Percentiles rank a stretch among this genome's conserved stretches.
phyloP scores from a whole-genome alignment of 2,329 filamentous ascomycete genomes.

The Hypomyces perniciosus region DNA sequence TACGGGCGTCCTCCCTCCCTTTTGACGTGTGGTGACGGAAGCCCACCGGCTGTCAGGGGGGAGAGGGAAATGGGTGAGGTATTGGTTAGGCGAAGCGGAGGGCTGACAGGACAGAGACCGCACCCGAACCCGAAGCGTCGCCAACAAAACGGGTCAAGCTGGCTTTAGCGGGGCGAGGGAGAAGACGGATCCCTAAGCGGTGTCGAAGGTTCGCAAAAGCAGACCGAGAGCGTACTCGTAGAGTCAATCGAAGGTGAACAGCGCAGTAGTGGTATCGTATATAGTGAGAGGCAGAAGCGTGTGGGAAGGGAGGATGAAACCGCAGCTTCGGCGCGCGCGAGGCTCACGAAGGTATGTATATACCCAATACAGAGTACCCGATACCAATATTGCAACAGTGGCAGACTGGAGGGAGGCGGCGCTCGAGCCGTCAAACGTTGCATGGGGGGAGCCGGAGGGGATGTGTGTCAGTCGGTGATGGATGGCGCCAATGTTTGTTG shows the following conservation, averaged over 20 bases:
- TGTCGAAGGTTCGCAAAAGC: too few species aligned
- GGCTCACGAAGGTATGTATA: too few species aligned
- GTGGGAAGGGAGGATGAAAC: too few species aligned
- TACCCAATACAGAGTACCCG: too few species aligned
- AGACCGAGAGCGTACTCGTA: too few species aligned
- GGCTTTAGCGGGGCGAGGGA: neutral
- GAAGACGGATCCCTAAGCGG: too few species aligned
- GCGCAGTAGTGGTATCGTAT: too few species aligned
- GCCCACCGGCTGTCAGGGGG: neutral
- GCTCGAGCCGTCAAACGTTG: slow-evolving; percentile 2
- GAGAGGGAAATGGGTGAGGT: neutral
- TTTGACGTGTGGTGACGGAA: neutral
- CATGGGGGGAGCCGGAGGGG: neutral
- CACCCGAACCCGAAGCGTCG: neutral
- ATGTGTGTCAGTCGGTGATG: neutral
- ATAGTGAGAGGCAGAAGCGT: too few species aligned
- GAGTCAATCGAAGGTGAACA: too few species aligned
- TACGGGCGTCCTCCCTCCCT: neutral
- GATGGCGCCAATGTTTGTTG: neutral
- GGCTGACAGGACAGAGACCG: neutral
- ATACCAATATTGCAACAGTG: too few species aligned
- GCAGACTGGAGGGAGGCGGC: too few species aligned
- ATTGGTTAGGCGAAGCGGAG: neutral
- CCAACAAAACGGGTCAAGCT: neutral
- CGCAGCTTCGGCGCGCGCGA: too few species aligned